Evolutionary conservation across 2,329 filamentous ascomycete species (phyloP), one percentile per base, ranked within the genome.

Genomic region (Fusarium subtropicale): DNA sequence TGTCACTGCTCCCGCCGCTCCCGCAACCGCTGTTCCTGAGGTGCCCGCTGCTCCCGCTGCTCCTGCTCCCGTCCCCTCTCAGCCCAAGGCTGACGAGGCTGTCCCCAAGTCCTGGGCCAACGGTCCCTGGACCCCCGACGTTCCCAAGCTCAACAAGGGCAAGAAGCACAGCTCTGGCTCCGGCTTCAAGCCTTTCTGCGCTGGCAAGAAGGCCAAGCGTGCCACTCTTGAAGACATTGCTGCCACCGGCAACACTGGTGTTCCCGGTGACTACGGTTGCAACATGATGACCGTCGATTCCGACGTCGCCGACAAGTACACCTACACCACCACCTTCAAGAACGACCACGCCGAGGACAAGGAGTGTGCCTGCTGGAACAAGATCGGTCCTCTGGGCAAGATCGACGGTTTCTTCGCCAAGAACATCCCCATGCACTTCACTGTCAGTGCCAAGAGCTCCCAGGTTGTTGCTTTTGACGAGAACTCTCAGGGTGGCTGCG

Each of bases 351-450:
- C 58, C 66, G 52, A 73, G 45, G 77, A 79, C 57, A 73, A 78
- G 64, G 41, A 76, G 44, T 86, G 85, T 74, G 71, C 73, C 36
- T 83, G 81, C 79, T 85, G 77, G 79, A 84, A 85, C 82, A 87
- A 87, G 83, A 85, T 86, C 56, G 85, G 84, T 45, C 74, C 77
- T 16, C 70, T 79, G 47, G 78, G 79, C 39, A 59, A 63, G 36
- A 80, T 86, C 75, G 79, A 84, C 73, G 85, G 85, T 69, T 84
- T 84, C 80, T 86, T 82, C 78, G 78, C 79, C 60, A 76, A 79
- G 69, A 78, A 81, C 54, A 39, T 79, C 55, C 82, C 78, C 50
- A 47, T 83, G 53, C 76, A 64, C 56, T 86, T 86, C 74, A 76
- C 60, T 48, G 79, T 87, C 31, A 31, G 75, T 30, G 77, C 76